Percentiles rank a stretch among this genome's conserved stretches.
These are phyloP conservation scores for Neonothopanus nambi DNA, from an alignment of 1,284 basidiomycete genomes.

Conservation along the genomic window DNA sequence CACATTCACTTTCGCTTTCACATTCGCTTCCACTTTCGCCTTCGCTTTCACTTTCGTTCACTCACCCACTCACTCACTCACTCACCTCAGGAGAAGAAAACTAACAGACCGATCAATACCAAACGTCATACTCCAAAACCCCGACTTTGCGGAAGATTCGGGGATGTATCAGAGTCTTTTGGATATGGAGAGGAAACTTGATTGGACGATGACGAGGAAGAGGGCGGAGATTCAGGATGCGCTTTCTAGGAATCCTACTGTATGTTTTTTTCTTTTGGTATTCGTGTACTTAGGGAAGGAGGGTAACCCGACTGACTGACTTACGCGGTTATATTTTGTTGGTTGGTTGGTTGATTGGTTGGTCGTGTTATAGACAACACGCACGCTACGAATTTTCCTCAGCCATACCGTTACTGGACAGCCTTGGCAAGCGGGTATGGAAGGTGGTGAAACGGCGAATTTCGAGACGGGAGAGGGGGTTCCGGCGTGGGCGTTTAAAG, in stretches of 20 bases:
- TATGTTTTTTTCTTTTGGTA: constrained; percentile 32
- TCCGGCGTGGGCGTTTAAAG: constrained; percentile 87
- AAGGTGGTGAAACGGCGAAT: constrained; percentile 37
- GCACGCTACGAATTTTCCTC: constrained; percentile 86
- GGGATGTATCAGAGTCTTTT: constrained; percentile 86
- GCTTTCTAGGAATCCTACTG: constrained; percentile 57
- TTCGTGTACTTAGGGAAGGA: neutral
- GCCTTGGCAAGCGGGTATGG: constrained; percentile 69
- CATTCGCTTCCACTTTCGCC: too few species aligned
- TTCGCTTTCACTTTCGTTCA: too few species aligned
- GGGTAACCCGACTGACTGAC: neutral
- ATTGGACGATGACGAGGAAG: constrained; percentile 95
- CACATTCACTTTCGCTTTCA: too few species aligned
- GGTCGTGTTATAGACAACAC: constrained; percentile 64
- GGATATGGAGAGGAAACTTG: constrained; percentile 88
- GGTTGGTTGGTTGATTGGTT: neutral
- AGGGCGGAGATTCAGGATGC: constrained; percentile 89
- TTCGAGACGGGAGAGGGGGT: constrained; percentile 76
- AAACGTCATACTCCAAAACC: constrained; percentile 63
- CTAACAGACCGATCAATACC: constrained; percentile 81
- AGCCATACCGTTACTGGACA: constrained; percentile 90
- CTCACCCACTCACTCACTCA: neutral
- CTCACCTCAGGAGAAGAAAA: constrained; percentile 73
- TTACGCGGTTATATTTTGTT: constrained; percentile 10
- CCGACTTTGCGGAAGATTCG: constrained; percentile 78